Conservation (phyloP, 257 asterid species). For the Solanum tacnaense region DNA sequence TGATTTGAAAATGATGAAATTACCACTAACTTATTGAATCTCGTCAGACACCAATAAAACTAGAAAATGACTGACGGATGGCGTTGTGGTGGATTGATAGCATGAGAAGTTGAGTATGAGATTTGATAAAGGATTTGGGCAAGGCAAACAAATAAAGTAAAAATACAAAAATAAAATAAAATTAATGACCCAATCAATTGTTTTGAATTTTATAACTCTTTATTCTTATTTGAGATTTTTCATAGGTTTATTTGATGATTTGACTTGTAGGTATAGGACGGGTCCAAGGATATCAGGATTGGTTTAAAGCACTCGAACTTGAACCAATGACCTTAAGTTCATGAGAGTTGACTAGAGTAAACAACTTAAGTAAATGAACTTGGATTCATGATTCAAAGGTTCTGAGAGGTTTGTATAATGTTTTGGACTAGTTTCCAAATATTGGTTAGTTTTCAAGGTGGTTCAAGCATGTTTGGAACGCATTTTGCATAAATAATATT, state of each 20-base stretch:
- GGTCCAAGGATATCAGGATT: background rate
- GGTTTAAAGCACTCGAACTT: background rate
- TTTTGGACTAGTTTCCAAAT: too few species aligned
- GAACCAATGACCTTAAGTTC: background rate
- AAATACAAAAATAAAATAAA: background rate
- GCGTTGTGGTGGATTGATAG: background rate
- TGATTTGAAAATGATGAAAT: background rate
- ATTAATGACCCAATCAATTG: background rate
- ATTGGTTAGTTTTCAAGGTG: too few species aligned
- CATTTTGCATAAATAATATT: too few species aligned
- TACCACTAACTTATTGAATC: background rate
- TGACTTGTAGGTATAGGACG: background rate
- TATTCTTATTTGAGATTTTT: background rate
- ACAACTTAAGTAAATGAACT: too few species aligned
- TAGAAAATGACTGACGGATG: background rate
- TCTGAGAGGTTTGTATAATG: too few species aligned
- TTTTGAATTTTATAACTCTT: background rate
- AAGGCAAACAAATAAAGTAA: too few species aligned
- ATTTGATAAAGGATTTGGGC: background rate
- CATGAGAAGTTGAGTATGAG: background rate
- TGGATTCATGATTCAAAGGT: too few species aligned
- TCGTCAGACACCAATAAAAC: too few species aligned
- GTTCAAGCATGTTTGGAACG: too few species aligned
- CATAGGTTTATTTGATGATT: background rate
- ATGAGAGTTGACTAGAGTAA: too few species aligned